phyloP scores from a whole-genome alignment of 768 basidiomycete species.

The Podaxis pistillaris region DNA sequence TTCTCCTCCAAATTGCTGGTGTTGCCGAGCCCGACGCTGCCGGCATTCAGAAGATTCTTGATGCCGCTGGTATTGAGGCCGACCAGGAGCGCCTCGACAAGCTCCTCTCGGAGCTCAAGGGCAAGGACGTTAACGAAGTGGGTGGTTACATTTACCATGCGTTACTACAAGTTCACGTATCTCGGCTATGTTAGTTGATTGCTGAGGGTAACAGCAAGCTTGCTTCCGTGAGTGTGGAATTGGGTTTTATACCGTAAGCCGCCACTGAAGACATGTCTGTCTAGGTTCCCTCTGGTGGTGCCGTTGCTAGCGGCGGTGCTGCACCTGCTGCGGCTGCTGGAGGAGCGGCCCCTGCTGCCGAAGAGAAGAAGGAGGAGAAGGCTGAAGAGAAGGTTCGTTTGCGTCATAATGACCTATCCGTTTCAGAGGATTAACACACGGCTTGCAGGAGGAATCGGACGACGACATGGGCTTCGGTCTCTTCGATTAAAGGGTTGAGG shows the following conservation, averaged over 20 bases:
- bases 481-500: slow-evolving; percentile 69
- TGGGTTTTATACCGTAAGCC: background rate
- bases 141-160: slow-evolving; percentile 22
- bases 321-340: slow-evolving; percentile 50
- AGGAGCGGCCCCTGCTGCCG: slow-evolving; percentile 63
- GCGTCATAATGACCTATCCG: background rate
- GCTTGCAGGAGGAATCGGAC: slow-evolving; percentile 82
- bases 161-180: slow-evolving; percentile 8
- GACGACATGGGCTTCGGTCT: slow-evolving; percentile 99
- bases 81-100: slow-evolving; percentile 79
- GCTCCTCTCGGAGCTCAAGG: slow-evolving; percentile 86
- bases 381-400: slow-evolving; percentile 78
- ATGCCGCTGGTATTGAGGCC: slow-evolving; percentile 82
- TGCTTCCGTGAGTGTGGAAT: slow-evolving; percentile 66
- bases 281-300: slow-evolving; percentile 92
- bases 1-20: slow-evolving; percentile 94
- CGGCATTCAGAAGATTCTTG: slow-evolving; percentile 88
- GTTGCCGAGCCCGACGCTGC: slow-evolving; percentile 82
- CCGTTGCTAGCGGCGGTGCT: slow-evolving; percentile 56
- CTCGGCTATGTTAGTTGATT: slow-evolving; percentile 63
- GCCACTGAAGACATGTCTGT: background rate
- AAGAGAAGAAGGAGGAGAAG: slow-evolving; percentile 87
- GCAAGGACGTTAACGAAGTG: slow-evolving; percentile 85
- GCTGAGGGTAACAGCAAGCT: slow-evolving; percentile 91
- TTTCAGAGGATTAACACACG: slow-evolving; percentile 11